phyloP scores from a whole-genome alignment of 2,329 filamentous ascomycete species.

The Calonectria montana region DNA sequence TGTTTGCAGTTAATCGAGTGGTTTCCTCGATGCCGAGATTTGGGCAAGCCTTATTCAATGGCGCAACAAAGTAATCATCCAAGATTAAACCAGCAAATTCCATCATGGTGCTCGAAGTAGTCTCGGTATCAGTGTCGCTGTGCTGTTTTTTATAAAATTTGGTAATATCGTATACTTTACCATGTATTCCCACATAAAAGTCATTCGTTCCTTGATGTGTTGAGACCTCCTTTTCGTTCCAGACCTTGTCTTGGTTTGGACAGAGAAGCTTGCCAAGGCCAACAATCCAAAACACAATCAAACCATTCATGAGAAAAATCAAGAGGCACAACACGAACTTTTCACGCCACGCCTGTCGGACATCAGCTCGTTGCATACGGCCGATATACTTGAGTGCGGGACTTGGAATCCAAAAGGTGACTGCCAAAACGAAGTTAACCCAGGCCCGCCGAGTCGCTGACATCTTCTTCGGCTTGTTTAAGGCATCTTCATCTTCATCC shows the following conservation, averaged over 20 bases:
- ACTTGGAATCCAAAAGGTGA: slow-evolving; percentile 96
- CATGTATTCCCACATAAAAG: slow-evolving; percentile 88
- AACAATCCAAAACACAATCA: slow-evolving; percentile 92
- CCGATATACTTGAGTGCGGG: slow-evolving; percentile 81
- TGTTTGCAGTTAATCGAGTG: slow-evolving; percentile 72
- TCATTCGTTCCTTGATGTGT: slow-evolving; percentile 77
- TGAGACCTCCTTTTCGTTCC: slow-evolving; percentile 76
- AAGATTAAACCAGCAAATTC: slow-evolving; percentile 82
- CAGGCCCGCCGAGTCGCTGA: slow-evolving; percentile 76
- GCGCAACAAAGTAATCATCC: slow-evolving; percentile 85
- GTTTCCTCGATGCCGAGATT: slow-evolving; percentile 74
- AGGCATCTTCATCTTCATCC: slow-evolving; percentile 79
- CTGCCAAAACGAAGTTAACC: slow-evolving; percentile 83
- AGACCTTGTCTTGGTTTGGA: slow-evolving; percentile 91
- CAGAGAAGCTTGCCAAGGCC: slow-evolving; percentile 86
- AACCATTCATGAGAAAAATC: slow-evolving; percentile 83
- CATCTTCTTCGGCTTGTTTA: slow-evolving; percentile 57
- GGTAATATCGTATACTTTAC: slow-evolving; percentile 90
- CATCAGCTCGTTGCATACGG: slow-evolving; percentile 96
- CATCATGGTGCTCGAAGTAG: slow-evolving; percentile 74
- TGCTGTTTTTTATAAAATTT: slow-evolving; percentile 89
- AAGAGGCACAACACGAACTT: slow-evolving; percentile 86
- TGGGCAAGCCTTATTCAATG: slow-evolving; percentile 80
- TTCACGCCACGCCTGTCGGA: slow-evolving; percentile 97
- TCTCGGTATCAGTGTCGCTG: slow-evolving; percentile 76